Percentiles rank a stretch among this genome's conserved stretches.
These are phyloP conservation scores for Fraxinus anomala DNA, from an alignment of 257 asterid species.

Conservation along the genomic window DNA sequence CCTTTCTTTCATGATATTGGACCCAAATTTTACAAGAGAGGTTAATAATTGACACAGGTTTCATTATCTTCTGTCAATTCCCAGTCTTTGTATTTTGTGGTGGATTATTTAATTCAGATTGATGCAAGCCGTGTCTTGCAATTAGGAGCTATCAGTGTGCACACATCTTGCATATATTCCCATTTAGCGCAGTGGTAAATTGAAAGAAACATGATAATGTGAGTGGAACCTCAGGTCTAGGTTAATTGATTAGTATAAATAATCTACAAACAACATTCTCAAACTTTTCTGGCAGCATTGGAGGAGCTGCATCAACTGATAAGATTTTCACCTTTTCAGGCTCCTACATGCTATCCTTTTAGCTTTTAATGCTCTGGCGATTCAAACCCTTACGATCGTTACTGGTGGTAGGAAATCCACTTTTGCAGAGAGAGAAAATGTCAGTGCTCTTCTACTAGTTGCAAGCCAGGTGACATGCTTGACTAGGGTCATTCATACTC, in stretches of 20 bases:
- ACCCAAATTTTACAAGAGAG: not conserved
- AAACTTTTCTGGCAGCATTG: constrained; percentile 11
- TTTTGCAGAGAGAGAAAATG: constrained; percentile 71
- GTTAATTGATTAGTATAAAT: not conserved
- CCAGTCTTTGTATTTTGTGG: not conserved
- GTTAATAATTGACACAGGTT: not conserved
- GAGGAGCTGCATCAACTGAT: constrained; percentile 25
- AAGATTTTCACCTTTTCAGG: constrained; percentile 45
- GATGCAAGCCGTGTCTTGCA: not conserved
- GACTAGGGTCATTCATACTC: not conserved
- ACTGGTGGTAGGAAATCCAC: constrained; percentile 63
- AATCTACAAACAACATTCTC: constrained; percentile 6
- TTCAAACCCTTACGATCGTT: constrained; percentile 44
- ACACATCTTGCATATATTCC: not conserved
- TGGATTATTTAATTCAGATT: not conserved
- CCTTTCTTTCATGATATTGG: not conserved
- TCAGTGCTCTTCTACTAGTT: constrained; percentile 70
- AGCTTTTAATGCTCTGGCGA: constrained; percentile 62
- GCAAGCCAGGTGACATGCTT: constrained; percentile 79
- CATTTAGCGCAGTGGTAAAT: not conserved
- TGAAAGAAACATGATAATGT: not conserved
- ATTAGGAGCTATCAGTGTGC: not conserved
- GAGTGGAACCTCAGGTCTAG: not conserved
- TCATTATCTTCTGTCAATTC: not conserved
- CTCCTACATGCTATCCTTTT: constrained; percentile 68